Percentiles rank a stretch among this genome's conserved stretches.
phyloP scores from a whole-genome alignment of 2,329 filamentous ascomycete genomes.

The Ophiosphaerella korrae region DNA sequence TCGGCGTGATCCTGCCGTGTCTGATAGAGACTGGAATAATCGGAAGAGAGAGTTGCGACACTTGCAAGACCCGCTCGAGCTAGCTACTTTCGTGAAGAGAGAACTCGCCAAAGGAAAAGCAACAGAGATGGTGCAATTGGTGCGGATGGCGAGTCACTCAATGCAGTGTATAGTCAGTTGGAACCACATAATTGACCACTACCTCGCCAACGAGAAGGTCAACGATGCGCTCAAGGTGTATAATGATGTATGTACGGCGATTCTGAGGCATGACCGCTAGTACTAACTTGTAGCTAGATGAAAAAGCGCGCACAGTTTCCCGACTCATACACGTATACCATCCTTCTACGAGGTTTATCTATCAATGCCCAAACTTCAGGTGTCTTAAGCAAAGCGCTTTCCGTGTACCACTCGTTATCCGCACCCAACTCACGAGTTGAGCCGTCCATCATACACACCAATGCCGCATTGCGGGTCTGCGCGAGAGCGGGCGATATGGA shows the following conservation, averaged over 20 bases:
- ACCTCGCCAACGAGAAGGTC: constrained; percentile 65
- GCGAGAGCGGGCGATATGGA: constrained; percentile 76
- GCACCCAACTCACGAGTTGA: constrained; percentile 66
- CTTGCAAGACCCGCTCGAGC: constrained; percentile 72
- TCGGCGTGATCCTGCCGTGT: constrained; percentile 30
- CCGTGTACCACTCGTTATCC: constrained; percentile 77
- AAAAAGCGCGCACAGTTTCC: constrained; percentile 87
- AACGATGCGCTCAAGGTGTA: constrained; percentile 76
- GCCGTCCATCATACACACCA: constrained; percentile 81
- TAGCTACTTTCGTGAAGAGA: constrained; percentile 69
- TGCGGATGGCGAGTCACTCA: constrained; percentile 69
- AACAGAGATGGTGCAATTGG: constrained; percentile 70
- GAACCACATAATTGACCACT: constrained; percentile 82
- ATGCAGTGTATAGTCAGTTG: constrained; percentile 75
- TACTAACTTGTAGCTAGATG: constrained; percentile 63
- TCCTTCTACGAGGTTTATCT: constrained; percentile 77
- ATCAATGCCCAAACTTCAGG: constrained; percentile 62
- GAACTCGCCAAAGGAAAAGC: constrained; percentile 64
- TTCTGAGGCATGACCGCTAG: background rate
- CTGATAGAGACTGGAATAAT: constrained; percentile 35
- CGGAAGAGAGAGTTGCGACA: constrained; percentile 64
- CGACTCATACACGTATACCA: constrained; percentile 81
- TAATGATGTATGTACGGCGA: constrained; percentile 70
- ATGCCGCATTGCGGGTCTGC: constrained; percentile 85
- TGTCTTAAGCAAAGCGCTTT: constrained; percentile 71